Conservation (phyloP, 2,329 filamentous ascomycete genomes). For the Ophiostoma ulmi region DNA sequence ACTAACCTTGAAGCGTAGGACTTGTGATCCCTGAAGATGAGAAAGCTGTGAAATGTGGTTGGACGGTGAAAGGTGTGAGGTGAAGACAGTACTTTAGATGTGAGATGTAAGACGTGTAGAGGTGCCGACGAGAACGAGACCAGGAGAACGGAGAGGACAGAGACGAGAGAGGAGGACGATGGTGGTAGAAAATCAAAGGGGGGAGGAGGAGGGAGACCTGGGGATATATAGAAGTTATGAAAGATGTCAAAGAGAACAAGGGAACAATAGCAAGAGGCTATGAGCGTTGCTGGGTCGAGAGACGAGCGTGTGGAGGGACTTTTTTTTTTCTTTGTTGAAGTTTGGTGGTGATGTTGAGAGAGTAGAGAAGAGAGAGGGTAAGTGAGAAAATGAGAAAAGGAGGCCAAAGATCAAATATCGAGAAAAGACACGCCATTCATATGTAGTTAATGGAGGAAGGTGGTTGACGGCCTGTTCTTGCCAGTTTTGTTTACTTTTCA, state of each 20-base stretch:
- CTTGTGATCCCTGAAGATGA: constrained; percentile 9
- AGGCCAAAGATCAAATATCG: background rate
- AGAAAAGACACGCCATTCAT: background rate
- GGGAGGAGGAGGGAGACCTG: background rate
- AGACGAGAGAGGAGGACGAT: background rate
- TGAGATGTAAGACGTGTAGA: background rate
- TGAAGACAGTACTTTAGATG: background rate
- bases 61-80: background rate
- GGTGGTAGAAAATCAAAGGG: background rate
- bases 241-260: background rate
- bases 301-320: background rate
- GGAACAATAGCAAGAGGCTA: constrained; percentile 2
- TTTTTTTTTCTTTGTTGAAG: background rate
- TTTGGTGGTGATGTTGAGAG: background rate
- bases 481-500: constrained; percentile 3
- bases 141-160: background rate
- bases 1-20: constrained; percentile 13
- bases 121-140: background rate
- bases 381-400: background rate
- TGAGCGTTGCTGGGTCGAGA: background rate
- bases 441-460: background rate
- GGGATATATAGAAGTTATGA: background rate
- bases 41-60: constrained; percentile 7
- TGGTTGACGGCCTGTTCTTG: background rate
- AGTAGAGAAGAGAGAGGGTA: background rate